phyloP scores from a whole-genome alignment of 1,284 basidiomycete species.

The Phylloboletellus chloephorus region DNA sequence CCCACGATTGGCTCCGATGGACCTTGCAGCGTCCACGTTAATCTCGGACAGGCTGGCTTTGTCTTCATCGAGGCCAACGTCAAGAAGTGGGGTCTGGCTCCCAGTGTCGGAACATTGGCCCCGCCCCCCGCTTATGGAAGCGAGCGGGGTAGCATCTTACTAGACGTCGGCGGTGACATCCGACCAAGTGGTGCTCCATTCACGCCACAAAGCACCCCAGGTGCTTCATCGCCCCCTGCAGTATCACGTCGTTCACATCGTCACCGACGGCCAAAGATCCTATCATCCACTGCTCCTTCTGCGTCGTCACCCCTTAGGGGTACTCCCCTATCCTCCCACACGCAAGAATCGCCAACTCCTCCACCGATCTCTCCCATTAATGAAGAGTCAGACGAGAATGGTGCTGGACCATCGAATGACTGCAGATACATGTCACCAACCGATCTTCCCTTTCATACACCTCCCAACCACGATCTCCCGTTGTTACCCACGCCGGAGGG shows the following conservation, averaged over 20 bases:
- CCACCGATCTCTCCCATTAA: slow-evolving; percentile 75
- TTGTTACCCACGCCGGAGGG: slow-evolving; percentile 36
- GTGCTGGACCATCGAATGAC: slow-evolving; percentile 43
- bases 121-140: slow-evolving; percentile 95
- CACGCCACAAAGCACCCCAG: slow-evolving; percentile 41
- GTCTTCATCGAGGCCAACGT: slow-evolving; percentile 98
- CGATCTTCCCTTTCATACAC: slow-evolving; percentile 55
- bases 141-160: slow-evolving; percentile 87
- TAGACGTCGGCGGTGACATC: slow-evolving; percentile 78
- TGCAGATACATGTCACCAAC: slow-evolving; percentile 62
- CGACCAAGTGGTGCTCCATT: slow-evolving; percentile 36
- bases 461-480: slow-evolving; percentile 46
- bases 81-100: slow-evolving; percentile 96
- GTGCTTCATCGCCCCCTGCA: slow-evolving; percentile 43
- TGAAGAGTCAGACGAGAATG: slow-evolving; percentile 49
- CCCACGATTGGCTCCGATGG: slow-evolving; percentile 93
- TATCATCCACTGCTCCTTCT: slow-evolving; percentile 38
- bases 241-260: slow-evolving; percentile 55
- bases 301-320: slow-evolving; percentile 58
- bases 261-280: slow-evolving; percentile 46
- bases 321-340: slow-evolving; percentile 35
- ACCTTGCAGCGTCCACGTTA: slow-evolving; percentile 90
- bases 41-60: slow-evolving; percentile 92
- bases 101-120: slow-evolving; percentile 90
- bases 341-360: slow-evolving; percentile 50